These are phyloP conservation scores for Lipomyces starkeyi DNA, from an alignment of 805 yeast species.

Conservation along the genomic window DNA sequence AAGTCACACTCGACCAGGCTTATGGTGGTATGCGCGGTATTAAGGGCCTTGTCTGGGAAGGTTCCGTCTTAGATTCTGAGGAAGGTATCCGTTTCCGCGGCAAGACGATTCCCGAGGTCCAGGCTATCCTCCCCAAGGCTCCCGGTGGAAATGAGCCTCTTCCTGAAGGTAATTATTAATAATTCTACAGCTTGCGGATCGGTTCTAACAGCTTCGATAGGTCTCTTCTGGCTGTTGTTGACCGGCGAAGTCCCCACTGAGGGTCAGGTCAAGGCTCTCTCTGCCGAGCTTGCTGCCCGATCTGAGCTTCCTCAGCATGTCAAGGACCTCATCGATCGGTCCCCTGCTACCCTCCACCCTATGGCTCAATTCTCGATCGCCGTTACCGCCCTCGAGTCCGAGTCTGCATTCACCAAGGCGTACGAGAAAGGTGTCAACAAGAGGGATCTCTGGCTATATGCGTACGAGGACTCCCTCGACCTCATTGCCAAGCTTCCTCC, in stretches of 20 bases:
- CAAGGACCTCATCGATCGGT: constrained; percentile 69
- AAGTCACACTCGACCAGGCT: constrained; percentile 76
- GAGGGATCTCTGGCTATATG: constrained; percentile 81
- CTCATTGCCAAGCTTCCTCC: constrained; percentile 80
- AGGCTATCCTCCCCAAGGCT: constrained; percentile 74
- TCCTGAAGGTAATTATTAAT: constrained; percentile 58
- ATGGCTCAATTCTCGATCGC: constrained; percentile 91
- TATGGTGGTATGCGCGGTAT: constrained; percentile 94
- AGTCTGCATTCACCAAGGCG: constrained; percentile 83
- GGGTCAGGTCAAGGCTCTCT: constrained; percentile 70
- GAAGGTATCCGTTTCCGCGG: constrained; percentile 91
- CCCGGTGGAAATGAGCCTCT: constrained; percentile 63
- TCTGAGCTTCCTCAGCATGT: constrained; percentile 80
- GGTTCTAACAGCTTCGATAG: constrained; percentile 39
- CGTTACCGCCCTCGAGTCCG: constrained; percentile 78
- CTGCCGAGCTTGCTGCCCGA: constrained; percentile 80
- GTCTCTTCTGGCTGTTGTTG: constrained; percentile 78
- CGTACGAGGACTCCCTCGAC: constrained; percentile 80
- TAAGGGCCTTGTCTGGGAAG: constrained; percentile 87
- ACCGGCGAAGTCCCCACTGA: constrained; percentile 84
- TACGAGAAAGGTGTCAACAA: constrained; percentile 83
- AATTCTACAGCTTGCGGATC: background rate
- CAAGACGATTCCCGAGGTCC: constrained; percentile 79
- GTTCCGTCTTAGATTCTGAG: constrained; percentile 80
- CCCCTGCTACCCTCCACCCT: constrained; percentile 81